Evolutionary conservation across 305 asterid genomes (phyloP).

Genomic region (Solanum hybrid): DNA sequence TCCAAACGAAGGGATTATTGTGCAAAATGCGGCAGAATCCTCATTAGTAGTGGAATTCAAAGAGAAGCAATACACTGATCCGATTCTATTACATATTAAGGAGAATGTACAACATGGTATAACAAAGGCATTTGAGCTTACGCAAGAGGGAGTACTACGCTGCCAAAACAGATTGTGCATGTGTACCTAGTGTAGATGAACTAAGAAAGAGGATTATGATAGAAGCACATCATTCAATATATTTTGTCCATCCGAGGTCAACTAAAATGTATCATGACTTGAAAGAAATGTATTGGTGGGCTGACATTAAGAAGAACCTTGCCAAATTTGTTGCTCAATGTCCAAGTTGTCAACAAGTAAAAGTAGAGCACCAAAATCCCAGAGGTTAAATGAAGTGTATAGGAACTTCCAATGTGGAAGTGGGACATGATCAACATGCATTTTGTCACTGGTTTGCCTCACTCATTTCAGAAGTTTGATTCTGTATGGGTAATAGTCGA

Average conservation of each 20-base stretch:
- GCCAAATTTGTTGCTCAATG: not conserved
- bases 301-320: not conserved
- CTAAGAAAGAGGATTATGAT: not conserved
- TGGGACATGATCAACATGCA: not conserved
- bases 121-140: not conserved
- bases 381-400: not conserved
- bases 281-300: not conserved
- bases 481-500: not conserved
- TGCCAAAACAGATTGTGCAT: not conserved
- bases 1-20: too few species aligned
- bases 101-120: not conserved
- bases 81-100: not conserved
- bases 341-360: not conserved
- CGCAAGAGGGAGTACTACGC: not conserved
- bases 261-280: not conserved
- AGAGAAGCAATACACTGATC: too few species aligned
- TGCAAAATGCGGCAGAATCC: too few species aligned
- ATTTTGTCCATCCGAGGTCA: not conserved
- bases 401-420: not conserved
- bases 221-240: not conserved
- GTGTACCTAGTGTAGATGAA: not conserved
- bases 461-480: not conserved
- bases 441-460: not conserved
- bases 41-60: too few species aligned
- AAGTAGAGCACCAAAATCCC: not conserved